Evolutionary conservation across 2,329 filamentous ascomycete species (phyloP).

Genomic region (Phoma sp.): DNA sequence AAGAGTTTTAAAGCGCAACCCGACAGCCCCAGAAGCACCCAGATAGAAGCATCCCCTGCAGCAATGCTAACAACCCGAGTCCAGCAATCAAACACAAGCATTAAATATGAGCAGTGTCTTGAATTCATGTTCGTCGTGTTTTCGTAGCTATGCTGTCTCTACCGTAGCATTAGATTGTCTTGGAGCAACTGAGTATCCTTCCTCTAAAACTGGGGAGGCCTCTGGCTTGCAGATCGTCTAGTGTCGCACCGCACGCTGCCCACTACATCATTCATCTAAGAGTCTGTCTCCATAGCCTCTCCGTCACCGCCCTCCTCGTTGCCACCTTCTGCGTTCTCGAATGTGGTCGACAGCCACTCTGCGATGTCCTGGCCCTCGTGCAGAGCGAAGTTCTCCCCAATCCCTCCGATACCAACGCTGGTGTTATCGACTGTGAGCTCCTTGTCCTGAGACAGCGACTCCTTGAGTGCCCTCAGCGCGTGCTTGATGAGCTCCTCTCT

Average conservation of each 20-base stretch:
- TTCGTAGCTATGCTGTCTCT: conserved; percentile 24
- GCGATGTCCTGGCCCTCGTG: conserved; percentile 88
- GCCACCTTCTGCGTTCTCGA: conserved; percentile 53
- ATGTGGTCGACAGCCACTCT: conserved; percentile 78
- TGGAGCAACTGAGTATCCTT: background rate
- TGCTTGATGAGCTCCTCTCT: conserved; percentile 90
- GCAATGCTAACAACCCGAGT: no score
- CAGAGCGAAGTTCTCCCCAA: conserved; percentile 82
- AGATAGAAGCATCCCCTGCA: no score
- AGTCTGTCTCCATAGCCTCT: conserved; percentile 64
- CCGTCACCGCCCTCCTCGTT: conserved; percentile 48
- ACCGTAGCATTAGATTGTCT: background rate
- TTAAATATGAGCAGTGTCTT: background rate
- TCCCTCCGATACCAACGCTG: conserved; percentile 82
- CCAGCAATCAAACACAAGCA: background rate
- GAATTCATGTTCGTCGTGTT: conserved; percentile 29
- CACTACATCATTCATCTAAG: conserved; percentile 21
- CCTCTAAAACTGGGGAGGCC: background rate
- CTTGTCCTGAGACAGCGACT: conserved; percentile 95
- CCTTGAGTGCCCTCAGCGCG: conserved; percentile 88
- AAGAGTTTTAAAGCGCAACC: no score
- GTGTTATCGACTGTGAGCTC: conserved; percentile 98
- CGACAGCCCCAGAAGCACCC: no score
- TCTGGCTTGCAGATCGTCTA: conserved; percentile 1
- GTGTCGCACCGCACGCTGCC: background rate